Percentiles rank a stretch among this genome's conserved stretches.
Conservation (phyloP, 108 stramenopile species). For the Cylindrotheca closterium region DNA sequence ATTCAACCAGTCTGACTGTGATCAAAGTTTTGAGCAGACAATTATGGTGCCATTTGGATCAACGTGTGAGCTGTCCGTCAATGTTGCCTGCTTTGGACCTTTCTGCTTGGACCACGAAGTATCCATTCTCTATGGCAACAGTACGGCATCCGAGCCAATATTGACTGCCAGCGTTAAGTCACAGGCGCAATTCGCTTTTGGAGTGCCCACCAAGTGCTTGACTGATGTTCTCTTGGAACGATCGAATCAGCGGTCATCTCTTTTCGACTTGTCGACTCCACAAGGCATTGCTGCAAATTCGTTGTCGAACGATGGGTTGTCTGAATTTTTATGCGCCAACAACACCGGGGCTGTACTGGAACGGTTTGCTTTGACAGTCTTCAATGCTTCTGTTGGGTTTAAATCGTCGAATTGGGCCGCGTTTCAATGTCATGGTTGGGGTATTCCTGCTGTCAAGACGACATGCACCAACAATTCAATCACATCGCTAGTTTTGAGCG, state of each 20-base stretch:
- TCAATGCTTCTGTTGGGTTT: neutral
- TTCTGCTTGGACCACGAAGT: neutral
- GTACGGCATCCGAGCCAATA: neutral
- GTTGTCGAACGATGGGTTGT: neutral
- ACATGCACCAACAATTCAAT: neutral
- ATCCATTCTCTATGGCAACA: neutral
- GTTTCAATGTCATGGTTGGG: neutral
- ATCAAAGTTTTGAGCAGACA: neutral
- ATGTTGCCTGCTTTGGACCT: neutral
- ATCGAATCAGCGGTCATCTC: neutral
- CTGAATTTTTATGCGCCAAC: neutral
- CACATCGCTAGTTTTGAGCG: neutral
- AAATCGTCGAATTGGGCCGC: neutral
- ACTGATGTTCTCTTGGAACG: neutral
- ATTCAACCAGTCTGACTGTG: neutral
- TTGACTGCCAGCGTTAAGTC: neutral
- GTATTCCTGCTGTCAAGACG: neutral
- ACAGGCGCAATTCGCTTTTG: neutral
- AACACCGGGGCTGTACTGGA: neutral
- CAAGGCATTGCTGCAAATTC: neutral
- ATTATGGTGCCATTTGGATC: neutral
- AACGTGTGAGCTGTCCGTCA: neutral
- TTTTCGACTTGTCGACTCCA: neutral
- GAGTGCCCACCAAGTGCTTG: neutral
- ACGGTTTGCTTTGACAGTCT: neutral